A percentile compares a stretch with the other conserved stretches of the same genome.
phyloP scores from a whole-genome alignment of 2,329 filamentous ascomycete species.

The Penicillium janthinellum region DNA sequence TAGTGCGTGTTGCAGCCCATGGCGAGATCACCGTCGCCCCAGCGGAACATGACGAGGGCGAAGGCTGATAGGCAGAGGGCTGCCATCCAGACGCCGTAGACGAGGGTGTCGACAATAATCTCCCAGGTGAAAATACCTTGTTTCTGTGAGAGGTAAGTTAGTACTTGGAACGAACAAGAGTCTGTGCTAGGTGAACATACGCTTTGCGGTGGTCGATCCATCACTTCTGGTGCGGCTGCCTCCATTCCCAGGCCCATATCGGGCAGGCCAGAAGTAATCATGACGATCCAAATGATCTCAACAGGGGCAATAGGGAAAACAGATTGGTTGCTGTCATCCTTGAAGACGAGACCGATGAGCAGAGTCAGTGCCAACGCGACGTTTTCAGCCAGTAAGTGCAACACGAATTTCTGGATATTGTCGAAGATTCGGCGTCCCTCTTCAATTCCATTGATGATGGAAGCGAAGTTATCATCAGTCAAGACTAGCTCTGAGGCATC shows the following conservation, averaged over 20 bases:
- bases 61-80: slow-evolving; percentile 66
- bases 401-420: slow-evolving; percentile 85
- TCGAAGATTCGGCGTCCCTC: slow-evolving; percentile 85
- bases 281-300: slow-evolving; percentile 92
- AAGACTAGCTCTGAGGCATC: slow-evolving; percentile 65
- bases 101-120: slow-evolving; percentile 75
- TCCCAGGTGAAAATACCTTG: slow-evolving; percentile 75
- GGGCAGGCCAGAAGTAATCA: slow-evolving; percentile 84
- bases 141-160: slow-evolving; percentile 39
- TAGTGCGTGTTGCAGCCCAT: slow-evolving; percentile 62
- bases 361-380: slow-evolving; percentile 81
- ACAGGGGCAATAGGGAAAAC: slow-evolving; percentile 85
- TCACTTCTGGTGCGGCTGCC: slow-evolving; percentile 71
- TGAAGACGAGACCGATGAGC: slow-evolving; percentile 79
- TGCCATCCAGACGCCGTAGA: slow-evolving; percentile 79
- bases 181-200: slow-evolving; percentile 27
- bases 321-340: slow-evolving; percentile 69
- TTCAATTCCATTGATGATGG: slow-evolving; percentile 79
- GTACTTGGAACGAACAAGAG: background rate
- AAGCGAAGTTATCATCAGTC: slow-evolving; percentile 84
- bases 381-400: slow-evolving; percentile 78
- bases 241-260: slow-evolving; percentile 88
- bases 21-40: slow-evolving; percentile 63
- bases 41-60: slow-evolving; percentile 64
- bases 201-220: slow-evolving; percentile 74